Evolutionary conservation across 805 yeast species (phyloP), one percentile per base, ranked within the genome.

Genomic region (Nakazawaea wyomingensis): DNA sequence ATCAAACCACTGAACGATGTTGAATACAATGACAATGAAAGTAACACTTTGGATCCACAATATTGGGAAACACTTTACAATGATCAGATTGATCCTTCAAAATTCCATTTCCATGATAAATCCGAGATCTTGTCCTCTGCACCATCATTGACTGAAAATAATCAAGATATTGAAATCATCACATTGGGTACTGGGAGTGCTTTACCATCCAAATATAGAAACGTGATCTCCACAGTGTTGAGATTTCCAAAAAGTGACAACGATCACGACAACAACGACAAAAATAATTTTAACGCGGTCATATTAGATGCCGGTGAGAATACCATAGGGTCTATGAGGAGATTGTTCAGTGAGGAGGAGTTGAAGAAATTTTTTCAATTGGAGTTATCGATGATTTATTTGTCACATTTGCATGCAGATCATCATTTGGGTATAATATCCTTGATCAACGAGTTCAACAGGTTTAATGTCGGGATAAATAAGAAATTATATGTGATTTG

Each of bases 261-360:
- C n/a, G n/a, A n/a, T n/a, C n/a, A n/a, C n/a, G n/a, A n/a, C n/a
- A n/a, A n/a, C n/a, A n/a, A n/a, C n/a, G 20, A 62, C 53, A 0
- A 46, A 53, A 3, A 34, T 61, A 4, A 8, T 11, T 9, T 41
- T 42, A 5, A 69, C 49, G 60, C 82, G 3, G 57, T 85, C 0
- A 52, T 93, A 18, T 63, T 93, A 29, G 99, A 93, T 62, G 96
- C 93, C n/a, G 99, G 99, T 14, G 99, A 93, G 57, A 89, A 87
- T 46, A 87, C 98, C 0, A 54, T 83, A 18, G 96, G 95, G 2
- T 64, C 85, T 0, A 61, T 93, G 48, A 58, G 65, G 26, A 74
- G 98, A 50, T 67, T 77, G 44, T 78, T 78, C 48, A 80, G 81
- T 0, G 65, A 68, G 8, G 65, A 64, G 1, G 71, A 71, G 14